Evolutionary conservation across 2,329 filamentous ascomycete genomes (phyloP).

Genomic region (Karstenula rhodostoma): DNA sequence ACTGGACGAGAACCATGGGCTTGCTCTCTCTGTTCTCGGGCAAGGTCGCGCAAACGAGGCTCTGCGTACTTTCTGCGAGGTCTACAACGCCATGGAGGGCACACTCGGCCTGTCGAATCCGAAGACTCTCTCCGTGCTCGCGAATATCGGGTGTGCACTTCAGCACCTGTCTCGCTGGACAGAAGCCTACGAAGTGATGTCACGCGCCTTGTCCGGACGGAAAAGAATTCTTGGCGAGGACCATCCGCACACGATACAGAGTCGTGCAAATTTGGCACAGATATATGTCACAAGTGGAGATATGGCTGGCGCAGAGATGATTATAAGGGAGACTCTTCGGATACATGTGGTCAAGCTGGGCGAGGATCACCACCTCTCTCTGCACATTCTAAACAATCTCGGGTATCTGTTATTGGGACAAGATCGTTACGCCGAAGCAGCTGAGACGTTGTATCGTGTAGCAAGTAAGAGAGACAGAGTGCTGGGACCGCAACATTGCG

Average conservation of each 20-base stretch:
- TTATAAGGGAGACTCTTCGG: constrained; percentile 11
- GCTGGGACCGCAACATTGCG: constrained; percentile 8
- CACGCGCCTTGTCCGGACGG: constrained; percentile 1
- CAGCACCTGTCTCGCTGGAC: constrained; percentile 10
- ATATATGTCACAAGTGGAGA: constrained; percentile 9
- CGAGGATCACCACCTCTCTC: constrained; percentile 11
- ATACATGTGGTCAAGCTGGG: constrained; percentile 7
- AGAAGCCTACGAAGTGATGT: neutral
- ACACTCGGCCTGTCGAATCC: neutral
- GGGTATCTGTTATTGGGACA: constrained; percentile 1
- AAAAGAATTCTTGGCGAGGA: constrained; percentile 7
- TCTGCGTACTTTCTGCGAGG: constrained; percentile 1
- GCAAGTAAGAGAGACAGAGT: constrained; percentile 3
- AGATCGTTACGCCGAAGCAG: constrained; percentile 6
- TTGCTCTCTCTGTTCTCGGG: constrained; percentile 11
- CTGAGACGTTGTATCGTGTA: neutral
- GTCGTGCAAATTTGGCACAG: constrained; percentile 16
- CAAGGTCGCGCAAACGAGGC: constrained; percentile 10
- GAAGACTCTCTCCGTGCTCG: constrained; percentile 16
- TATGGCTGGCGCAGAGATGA: constrained; percentile 1
- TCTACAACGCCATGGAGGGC: constrained; percentile 6
- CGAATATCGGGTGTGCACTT: constrained; percentile 8
- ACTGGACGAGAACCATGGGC: constrained; percentile 13
- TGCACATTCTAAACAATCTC: constrained; percentile 16
- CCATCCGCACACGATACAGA: constrained; percentile 15